Conservation (phyloP, 176 grass and related monocot species). For the Musa schizocarpa region DNA sequence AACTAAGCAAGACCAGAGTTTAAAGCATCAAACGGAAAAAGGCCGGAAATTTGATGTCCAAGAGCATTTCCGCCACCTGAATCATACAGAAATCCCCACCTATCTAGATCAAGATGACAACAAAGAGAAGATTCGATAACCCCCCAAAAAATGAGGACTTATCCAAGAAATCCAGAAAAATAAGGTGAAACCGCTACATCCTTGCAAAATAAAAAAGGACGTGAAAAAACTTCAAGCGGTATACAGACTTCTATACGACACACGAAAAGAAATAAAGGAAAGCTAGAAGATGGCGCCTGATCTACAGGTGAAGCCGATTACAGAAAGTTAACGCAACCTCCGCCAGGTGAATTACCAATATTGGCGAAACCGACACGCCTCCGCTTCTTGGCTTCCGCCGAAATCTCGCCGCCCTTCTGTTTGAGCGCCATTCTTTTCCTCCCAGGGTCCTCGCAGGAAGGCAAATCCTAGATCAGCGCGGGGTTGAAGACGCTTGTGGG, state of each 20-base stretch:
- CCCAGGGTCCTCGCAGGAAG: background rate
- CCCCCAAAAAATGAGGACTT: too few relatives aligned
- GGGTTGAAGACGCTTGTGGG: background rate
- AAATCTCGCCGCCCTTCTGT: slow-evolving; percentile 41
- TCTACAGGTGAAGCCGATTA: too few relatives aligned
- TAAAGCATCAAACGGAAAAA: background rate
- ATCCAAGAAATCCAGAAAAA: too few relatives aligned
- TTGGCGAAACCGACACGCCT: slow-evolving; percentile 70
- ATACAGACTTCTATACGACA: background rate
- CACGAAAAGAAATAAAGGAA: background rate
- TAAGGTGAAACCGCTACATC: too few relatives aligned
- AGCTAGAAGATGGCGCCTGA: background rate
- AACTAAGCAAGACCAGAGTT: too few relatives aligned
- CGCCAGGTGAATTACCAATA: slow-evolving; percentile 31
- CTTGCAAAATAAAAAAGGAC: too few relatives aligned
- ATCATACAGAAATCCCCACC: too few relatives aligned
- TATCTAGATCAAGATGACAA: too few relatives aligned
- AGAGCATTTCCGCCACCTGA: too few relatives aligned
- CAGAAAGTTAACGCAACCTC: too few relatives aligned
- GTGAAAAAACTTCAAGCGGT: too few relatives aligned
- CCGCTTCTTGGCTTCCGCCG: slow-evolving; percentile 58
- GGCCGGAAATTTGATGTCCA: background rate
- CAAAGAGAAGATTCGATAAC: background rate
- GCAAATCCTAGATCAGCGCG: background rate
- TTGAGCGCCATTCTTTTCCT: slow-evolving; percentile 67